Conservation (phyloP, 768 basidiomycete species). For the Wakefieldia striispora region DNA sequence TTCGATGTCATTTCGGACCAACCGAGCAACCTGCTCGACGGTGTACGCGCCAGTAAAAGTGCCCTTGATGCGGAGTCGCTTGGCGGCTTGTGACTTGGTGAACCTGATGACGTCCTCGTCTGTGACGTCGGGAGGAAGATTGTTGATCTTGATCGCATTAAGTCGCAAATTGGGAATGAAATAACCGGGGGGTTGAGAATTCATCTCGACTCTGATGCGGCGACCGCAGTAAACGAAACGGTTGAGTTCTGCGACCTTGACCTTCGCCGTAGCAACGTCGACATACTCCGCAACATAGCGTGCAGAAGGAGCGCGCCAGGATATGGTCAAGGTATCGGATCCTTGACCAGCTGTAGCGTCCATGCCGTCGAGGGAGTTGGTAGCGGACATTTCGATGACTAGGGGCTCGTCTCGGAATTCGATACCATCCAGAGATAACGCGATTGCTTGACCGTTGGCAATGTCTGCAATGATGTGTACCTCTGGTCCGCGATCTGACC, state of each 20-base stretch:
- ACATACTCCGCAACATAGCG: conserved; percentile 41
- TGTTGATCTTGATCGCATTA: conserved; percentile 40
- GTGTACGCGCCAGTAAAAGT: conserved; percentile 6
- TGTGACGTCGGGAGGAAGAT: conserved; percentile 29
- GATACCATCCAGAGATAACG: conserved; percentile 44
- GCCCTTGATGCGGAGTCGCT: conserved; percentile 10
- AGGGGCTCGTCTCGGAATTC: conserved; percentile 43
- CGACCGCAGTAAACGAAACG: conserved; percentile 14
- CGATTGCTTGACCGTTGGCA: conserved; percentile 39
- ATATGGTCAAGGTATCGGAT: conserved; percentile 40
- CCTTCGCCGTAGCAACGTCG: conserved; percentile 13
- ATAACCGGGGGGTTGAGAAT: conserved; percentile 33
- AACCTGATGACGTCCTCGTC: conserved; percentile 24
- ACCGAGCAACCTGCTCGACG: conserved; percentile 13
- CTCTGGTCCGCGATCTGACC: conserved; percentile 32
- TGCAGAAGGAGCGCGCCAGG: conserved; percentile 45
- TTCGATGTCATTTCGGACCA: conserved; percentile 20
- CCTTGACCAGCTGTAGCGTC: conserved; percentile 23
- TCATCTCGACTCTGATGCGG: conserved; percentile 41
- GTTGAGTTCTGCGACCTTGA: no score
- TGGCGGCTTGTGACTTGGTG: conserved; percentile 22
- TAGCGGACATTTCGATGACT: conserved; percentile 39
- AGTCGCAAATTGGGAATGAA: conserved; percentile 22
- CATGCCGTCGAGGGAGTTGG: conserved; percentile 33
- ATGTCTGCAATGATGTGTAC: conserved; percentile 40